Conservation (phyloP, 805 yeast genomes). For the Hanseniaspora occidentalis region DNA sequence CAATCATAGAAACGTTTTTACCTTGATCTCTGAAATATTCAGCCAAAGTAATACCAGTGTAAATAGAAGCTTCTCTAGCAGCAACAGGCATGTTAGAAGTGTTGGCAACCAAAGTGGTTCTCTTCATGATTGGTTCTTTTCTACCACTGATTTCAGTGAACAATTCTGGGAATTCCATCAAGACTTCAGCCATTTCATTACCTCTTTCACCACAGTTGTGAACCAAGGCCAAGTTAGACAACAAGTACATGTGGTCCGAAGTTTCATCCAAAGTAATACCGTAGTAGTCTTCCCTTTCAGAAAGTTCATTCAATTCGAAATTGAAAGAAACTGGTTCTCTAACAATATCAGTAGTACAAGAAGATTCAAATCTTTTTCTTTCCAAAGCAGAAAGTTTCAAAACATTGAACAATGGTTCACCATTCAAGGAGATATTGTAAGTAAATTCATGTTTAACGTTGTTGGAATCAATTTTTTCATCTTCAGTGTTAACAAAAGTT, state of each 20-base stretch:
- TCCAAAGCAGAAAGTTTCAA: conserved; percentile 18
- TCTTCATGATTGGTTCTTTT: conserved; percentile 98
- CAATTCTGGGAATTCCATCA: conserved; percentile 98
- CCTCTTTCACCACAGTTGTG: conserved; percentile 80
- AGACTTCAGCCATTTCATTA: conserved; percentile 98
- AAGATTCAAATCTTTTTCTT: conserved; percentile 8
- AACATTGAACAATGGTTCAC: conserved; percentile 17
- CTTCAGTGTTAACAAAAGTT: conserved; percentile 22
- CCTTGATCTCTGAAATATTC: conserved; percentile 99
- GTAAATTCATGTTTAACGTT: conserved; percentile 9
- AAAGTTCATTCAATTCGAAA: conserved; percentile 21
- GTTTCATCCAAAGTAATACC: conserved; percentile 30
- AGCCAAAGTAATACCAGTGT: conserved; percentile 97
- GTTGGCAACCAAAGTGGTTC: conserved; percentile 96
- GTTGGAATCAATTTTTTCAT: conserved; percentile 11
- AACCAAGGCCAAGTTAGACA: conserved; percentile 27
- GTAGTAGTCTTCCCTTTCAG: conserved; percentile 26
- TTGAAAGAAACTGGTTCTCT: conserved; percentile 18
- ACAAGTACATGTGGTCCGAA: conserved; percentile 32
- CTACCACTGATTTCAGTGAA: conserved; percentile 83
- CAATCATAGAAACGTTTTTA: conserved; percentile 97
- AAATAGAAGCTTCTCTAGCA: conserved; percentile 98
- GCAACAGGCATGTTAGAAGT: conserved; percentile 99
- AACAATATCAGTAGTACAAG: conserved; percentile 6
- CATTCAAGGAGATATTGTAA: conserved; percentile 14